These are phyloP conservation scores for Apiospora sp. DNA, from an alignment of 2,329 filamentous ascomycete species.

Conservation along the genomic window DNA sequence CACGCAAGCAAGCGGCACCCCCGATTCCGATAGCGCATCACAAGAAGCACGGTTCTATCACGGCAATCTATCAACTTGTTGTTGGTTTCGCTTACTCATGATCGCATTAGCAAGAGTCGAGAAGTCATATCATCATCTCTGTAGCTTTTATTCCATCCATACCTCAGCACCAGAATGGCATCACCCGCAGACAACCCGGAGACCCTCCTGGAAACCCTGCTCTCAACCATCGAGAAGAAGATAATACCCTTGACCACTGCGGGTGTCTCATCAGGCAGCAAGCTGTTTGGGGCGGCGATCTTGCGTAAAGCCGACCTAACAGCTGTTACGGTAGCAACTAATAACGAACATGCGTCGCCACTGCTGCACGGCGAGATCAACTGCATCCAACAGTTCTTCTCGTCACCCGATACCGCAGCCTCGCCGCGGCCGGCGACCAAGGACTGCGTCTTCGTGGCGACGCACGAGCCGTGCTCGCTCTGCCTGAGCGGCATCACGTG, in stretches of 20 bases:
- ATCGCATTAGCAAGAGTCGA: too few species aligned
- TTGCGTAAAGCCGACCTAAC: slow-evolving; percentile 51
- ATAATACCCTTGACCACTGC: slow-evolving; percentile 60
- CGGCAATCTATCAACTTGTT: background rate
- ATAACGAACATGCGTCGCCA: slow-evolving; percentile 62
- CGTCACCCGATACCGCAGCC: slow-evolving; percentile 39
- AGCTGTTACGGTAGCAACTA: slow-evolving; percentile 59
- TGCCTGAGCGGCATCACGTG: slow-evolving; percentile 66
- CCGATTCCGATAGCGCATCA: background rate
- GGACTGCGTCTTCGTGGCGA: slow-evolving; percentile 65
- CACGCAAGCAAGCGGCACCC: background rate
- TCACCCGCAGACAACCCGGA: slow-evolving; percentile 36
- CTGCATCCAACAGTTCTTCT: slow-evolving; percentile 67
- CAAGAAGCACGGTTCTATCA: background rate
- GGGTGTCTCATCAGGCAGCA: slow-evolving; percentile 60
- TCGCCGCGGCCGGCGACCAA: slow-evolving; percentile 48
- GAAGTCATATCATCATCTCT: background rate
- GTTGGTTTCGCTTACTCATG: background rate
- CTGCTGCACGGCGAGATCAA: slow-evolving; percentile 67
- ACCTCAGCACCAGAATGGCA: slow-evolving; percentile 26
- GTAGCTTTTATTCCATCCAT: background rate
- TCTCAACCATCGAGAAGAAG: slow-evolving; percentile 51
- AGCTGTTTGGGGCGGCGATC: slow-evolving; percentile 65
- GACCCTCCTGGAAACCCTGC: slow-evolving; percentile 49
- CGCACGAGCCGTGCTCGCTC: slow-evolving; percentile 66